Percentiles rank a stretch among this genome's conserved stretches.
phyloP scores from a whole-genome alignment of 371 early-diverging fungal genomes.

The Circinella umbellata region DNA sequence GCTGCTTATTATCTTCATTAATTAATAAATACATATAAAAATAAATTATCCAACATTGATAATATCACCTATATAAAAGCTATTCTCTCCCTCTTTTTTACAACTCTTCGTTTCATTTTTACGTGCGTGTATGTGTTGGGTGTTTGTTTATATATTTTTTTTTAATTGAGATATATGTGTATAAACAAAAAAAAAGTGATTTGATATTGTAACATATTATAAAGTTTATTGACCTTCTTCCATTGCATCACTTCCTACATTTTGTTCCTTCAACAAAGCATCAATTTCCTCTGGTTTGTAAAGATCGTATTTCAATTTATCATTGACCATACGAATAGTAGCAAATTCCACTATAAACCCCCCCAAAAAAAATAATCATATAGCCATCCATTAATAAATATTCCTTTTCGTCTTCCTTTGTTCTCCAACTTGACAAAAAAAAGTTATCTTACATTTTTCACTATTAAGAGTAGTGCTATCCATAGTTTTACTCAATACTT shows the following conservation, averaged over 20 bases:
- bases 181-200: background rate
- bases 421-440: background rate
- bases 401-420: background rate
- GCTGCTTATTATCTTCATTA: constrained; percentile 21
- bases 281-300: constrained; percentile 80
- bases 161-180: constrained; percentile 1
- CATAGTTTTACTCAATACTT: constrained; percentile 95
- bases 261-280: constrained; percentile 72
- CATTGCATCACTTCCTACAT: constrained; percentile 46
- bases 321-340: constrained; percentile 63
- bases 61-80: too few species aligned
- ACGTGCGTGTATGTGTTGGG: too few species aligned
- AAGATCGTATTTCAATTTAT: constrained; percentile 65
- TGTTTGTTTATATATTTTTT: background rate
- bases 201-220: background rate
- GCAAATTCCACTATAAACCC: constrained; percentile 84
- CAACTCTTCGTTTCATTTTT: too few species aligned
- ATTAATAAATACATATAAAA: too few species aligned
- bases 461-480: constrained; percentile 88
- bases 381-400: background rate
- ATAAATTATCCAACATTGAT: too few species aligned
- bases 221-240: constrained; percentile 30
- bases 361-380: background rate
- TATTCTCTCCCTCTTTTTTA: background rate
- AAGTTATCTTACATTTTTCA: constrained; percentile 81